Evolutionary conservation across 2,329 filamentous ascomycete species (phyloP), one percentile per base, ranked within the genome.

Genomic region (Aspergillus arachidicola): DNA sequence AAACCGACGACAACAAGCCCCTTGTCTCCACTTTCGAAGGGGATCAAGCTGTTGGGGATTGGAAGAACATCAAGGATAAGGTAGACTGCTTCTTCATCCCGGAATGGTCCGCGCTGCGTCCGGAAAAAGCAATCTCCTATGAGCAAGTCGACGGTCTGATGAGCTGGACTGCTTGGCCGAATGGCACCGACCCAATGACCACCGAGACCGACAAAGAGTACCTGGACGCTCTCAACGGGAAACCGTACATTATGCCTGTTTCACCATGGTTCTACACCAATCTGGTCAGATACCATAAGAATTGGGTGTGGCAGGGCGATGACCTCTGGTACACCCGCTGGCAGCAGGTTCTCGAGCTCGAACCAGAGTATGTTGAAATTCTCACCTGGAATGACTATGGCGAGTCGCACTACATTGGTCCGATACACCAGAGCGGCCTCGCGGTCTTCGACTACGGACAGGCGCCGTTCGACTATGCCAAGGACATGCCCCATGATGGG

Each of bases 301-400:
- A 88, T 72, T 90, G 87, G 87, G 78, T 88, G 6, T 90, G 85
- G 80, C 81, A 81, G 46, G 84, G 85, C 3, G 87, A 89, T 64
- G 79, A 83, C 53, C 76, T 89, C 14, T 90, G 87, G 87, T 83
- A 81, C 62, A 77, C 85, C 57, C 83, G 87, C 10, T 89, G 87
- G 87, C 74, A 81, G 57, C 80, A 87, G 63, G 80, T 84, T 1
- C 69, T 86, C 26, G 75, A 81, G 1, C 62, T 87, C 0, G 70
- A 80, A 60, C 85, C 86, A 0, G 79, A 83, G 28, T 84, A 83
- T 54, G 81, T 88, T 41, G 79, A 84, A 73, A 85, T 87, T 57
- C 80, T 87, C 45, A 84, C 85, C 10, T 88, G 85, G 85, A 88
- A 88, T 66, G 86, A 88, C 72, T 88, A 81, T 67, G 86, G 86